These are phyloP conservation scores for Myriosclerotinia duriaeana DNA, from an alignment of 2,329 filamentous ascomycete species.

Conservation along the genomic window DNA sequence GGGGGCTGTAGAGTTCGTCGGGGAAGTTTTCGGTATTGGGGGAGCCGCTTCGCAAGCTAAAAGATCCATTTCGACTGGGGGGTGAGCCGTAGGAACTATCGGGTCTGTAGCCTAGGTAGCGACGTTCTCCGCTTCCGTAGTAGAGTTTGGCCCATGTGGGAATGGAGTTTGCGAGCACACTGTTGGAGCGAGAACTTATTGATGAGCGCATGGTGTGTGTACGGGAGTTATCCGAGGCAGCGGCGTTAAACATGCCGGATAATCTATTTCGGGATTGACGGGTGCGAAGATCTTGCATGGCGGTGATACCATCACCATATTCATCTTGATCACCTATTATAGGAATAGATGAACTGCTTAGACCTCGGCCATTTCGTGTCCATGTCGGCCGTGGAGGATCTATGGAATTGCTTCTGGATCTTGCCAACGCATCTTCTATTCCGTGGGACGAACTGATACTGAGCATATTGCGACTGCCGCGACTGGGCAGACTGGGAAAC, in stretches of 20 bases:
- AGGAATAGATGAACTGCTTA: conserved; percentile 43
- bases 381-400: conserved; percentile 52
- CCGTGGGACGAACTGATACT: conserved; percentile 55
- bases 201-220: conserved; percentile 40
- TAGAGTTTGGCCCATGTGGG: conserved; percentile 60
- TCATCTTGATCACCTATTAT: conserved; percentile 61
- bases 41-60: conserved; percentile 46
- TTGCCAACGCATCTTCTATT: conserved; percentile 30
- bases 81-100: conserved; percentile 35
- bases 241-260: conserved; percentile 51
- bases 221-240: conserved; percentile 46
- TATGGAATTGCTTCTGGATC: conserved; percentile 43
- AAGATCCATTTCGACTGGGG: conserved; percentile 50
- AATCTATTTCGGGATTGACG: conserved; percentile 56
- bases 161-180: conserved; percentile 44
- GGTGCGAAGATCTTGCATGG: conserved; percentile 54
- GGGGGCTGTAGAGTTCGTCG: conserved; percentile 48
- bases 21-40: conserved; percentile 52
- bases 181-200: conserved; percentile 47
- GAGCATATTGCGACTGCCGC: conserved; percentile 49
- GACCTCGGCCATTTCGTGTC: conserved; percentile 41
- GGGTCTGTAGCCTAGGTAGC: conserved; percentile 46
- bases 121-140: conserved; percentile 65
- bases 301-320: conserved; percentile 62
- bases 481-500: conserved; percentile 48